Conservation (phyloP, 306 rosid genomes). For the Quercus ilex region DNA sequence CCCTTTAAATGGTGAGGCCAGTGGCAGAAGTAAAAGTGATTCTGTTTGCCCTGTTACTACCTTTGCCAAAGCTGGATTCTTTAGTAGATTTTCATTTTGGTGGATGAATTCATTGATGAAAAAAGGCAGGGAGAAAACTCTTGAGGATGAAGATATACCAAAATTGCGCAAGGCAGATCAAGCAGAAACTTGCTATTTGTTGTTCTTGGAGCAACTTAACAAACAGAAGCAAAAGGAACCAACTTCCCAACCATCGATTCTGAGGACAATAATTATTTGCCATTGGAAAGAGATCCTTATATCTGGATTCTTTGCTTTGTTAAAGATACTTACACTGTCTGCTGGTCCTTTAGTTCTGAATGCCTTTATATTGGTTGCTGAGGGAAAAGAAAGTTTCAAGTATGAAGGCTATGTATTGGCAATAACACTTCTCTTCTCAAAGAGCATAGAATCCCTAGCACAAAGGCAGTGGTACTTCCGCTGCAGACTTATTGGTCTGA, state of each 20-base stretch:
- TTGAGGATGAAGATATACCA: slow-evolving; percentile 66
- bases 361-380: slow-evolving; percentile 75
- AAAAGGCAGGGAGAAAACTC: slow-evolving; percentile 60
- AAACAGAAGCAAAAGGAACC: slow-evolving; percentile 43
- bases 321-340: slow-evolving; percentile 61
- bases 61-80: slow-evolving; percentile 63
- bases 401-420: slow-evolving; percentile 72
- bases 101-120: slow-evolving; percentile 88
- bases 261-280: slow-evolving; percentile 53
- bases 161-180: slow-evolving; percentile 55
- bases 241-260: slow-evolving; percentile 47
- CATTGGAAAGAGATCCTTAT: slow-evolving; percentile 62
- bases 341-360: slow-evolving; percentile 81
- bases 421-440: slow-evolving; percentile 50
- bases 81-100: slow-evolving; percentile 58
- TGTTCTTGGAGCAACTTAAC: slow-evolving; percentile 49
- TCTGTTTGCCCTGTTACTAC: slow-evolving; percentile 33
- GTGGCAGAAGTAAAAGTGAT: slow-evolving; percentile 23
- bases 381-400: slow-evolving; percentile 69
- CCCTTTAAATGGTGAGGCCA: slow-evolving; percentile 52
- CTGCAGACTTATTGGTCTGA: slow-evolving; percentile 64
- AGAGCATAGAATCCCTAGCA: slow-evolving; percentile 62
- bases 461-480: slow-evolving; percentile 92
- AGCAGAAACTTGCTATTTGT: slow-evolving; percentile 64
- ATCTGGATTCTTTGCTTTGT: slow-evolving; percentile 77